Evolutionary conservation across 768 basidiomycete species (phyloP).

Genomic region (Tylopilus subfusipes): DNA sequence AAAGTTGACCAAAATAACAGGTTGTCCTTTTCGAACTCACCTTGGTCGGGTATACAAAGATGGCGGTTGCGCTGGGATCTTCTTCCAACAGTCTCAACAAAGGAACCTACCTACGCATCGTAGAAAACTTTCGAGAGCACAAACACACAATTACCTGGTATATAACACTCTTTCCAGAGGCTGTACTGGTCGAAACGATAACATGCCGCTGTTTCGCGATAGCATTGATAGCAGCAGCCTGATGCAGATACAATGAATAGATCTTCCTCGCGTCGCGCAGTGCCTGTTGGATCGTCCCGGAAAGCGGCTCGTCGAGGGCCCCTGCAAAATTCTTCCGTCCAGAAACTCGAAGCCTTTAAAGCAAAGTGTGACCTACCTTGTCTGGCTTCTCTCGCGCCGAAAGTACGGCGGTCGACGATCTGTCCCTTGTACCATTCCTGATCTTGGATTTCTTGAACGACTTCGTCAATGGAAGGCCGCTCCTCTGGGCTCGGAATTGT

Average conservation of each 20-base stretch:
- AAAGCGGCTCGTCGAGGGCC: constrained; percentile 53
- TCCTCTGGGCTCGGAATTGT: constrained; percentile 41
- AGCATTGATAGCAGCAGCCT: constrained; percentile 67
- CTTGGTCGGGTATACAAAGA: constrained; percentile 90
- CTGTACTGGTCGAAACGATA: constrained; percentile 87
- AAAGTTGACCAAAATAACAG: background rate
- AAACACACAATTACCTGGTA: constrained; percentile 61
- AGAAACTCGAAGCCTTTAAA: no score
- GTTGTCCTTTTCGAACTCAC: constrained; percentile 30
- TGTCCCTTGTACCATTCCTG: constrained; percentile 70
- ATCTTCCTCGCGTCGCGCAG: constrained; percentile 60
- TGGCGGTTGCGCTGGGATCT: constrained; percentile 58
- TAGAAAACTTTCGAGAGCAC: background rate
- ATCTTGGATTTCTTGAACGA: constrained; percentile 55
- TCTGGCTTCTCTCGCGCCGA: constrained; percentile 49
- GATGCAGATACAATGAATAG: constrained; percentile 59
- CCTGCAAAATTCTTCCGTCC: constrained; percentile 32
- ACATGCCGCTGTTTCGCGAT: constrained; percentile 60
- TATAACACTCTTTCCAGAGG: constrained; percentile 85
- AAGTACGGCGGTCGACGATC: constrained; percentile 54
- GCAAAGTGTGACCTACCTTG: constrained; percentile 38
- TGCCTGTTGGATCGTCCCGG: constrained; percentile 51
- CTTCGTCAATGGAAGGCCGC: constrained; percentile 53
- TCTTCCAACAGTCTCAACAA: constrained; percentile 62
- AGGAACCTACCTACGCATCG: constrained; percentile 51